Conservation (phyloP, 345 rosid genomes). For the Bruguiera parviflora region DNA sequence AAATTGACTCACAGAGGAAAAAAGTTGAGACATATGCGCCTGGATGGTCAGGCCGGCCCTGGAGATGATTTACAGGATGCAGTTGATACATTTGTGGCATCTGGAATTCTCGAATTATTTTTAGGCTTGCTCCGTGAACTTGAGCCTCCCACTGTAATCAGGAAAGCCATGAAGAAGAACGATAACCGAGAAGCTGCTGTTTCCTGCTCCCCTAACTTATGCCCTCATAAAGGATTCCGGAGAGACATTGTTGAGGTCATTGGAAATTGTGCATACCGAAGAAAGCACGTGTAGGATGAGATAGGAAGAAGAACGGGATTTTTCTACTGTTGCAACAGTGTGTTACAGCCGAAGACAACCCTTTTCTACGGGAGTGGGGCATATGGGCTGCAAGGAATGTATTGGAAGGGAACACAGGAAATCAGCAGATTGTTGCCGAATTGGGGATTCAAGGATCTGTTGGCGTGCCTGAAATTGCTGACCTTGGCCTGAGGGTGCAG, state of each 20-base stretch:
- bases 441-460: constrained; percentile 75
- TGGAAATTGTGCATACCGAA: constrained; percentile 61
- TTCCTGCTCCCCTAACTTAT: constrained; percentile 26
- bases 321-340: constrained; percentile 71
- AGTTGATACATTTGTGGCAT: constrained; percentile 37
- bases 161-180: constrained; percentile 44
- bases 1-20: too few relatives aligned
- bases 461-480: constrained; percentile 59
- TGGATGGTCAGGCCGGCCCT: constrained; percentile 26
- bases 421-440: constrained; percentile 56
- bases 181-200: constrained; percentile 25
- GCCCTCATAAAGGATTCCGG: constrained; percentile 74
- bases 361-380: constrained; percentile 80
- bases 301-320: constrained; percentile 57
- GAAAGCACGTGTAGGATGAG: constrained; percentile 66
- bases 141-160: constrained; percentile 61
- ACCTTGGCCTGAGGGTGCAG: constrained; percentile 68
- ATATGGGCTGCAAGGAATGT: constrained; percentile 69
- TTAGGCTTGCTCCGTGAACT: constrained; percentile 52
- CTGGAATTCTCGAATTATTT: constrained; percentile 48
- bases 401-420: constrained; percentile 65
- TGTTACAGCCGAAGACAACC: constrained; percentile 67
- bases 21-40: constrained; percentile 42
- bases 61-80: constrained; percentile 32
- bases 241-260: constrained; percentile 75